phyloP scores from a whole-genome alignment of 495 filamentous ascomycete genomes.

The Pseudomonodictys pantanalensis region DNA sequence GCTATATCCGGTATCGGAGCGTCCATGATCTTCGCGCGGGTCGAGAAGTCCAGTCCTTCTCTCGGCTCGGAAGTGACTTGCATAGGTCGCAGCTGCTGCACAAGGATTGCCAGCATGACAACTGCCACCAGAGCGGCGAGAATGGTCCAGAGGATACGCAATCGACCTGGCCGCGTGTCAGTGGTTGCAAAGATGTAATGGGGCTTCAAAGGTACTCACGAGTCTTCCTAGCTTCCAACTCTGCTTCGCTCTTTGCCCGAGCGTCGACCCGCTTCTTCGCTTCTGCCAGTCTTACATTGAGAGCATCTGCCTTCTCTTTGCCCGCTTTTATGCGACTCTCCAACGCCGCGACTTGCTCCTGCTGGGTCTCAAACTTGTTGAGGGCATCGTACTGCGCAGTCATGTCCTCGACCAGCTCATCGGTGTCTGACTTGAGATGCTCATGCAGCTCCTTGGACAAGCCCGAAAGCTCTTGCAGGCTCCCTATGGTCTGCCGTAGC shows the following conservation, averaged over 20 bases:
- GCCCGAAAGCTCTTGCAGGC: conserved; percentile 66
- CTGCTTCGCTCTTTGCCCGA: conserved; percentile 68
- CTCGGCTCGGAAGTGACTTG: background rate
- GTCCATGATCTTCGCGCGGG: conserved; percentile 4
- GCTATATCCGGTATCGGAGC: conserved; percentile 24
- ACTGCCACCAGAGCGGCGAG: conserved; percentile 14
- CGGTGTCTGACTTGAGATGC: conserved; percentile 61
- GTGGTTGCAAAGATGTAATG: background rate
- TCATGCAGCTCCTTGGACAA: conserved; percentile 59
- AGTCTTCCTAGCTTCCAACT: conserved; percentile 68
- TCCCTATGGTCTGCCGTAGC: conserved; percentile 63
- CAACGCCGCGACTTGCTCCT: conserved; percentile 62
- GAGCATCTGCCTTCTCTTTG: conserved; percentile 58
- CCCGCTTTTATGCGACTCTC: conserved; percentile 63
- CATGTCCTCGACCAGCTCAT: conserved; percentile 60
- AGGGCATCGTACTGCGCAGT: conserved; percentile 63
- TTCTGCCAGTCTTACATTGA: conserved; percentile 63
- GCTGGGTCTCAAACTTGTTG: conserved; percentile 65
- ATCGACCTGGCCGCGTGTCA: conserved; percentile 20
- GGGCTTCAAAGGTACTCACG: too few species aligned
- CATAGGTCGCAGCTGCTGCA: conserved; percentile 20
- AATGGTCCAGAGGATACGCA: conserved; percentile 29
- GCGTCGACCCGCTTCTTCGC: conserved; percentile 63
- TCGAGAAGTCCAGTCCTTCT: background rate
- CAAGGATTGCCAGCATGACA: conserved; percentile 12